A percentile compares a stretch with the other conserved stretches of the same genome.
phyloP scores from a whole-genome alignment of 176 grass and related monocot genomes.

The Thinopyrum elongatum region DNA sequence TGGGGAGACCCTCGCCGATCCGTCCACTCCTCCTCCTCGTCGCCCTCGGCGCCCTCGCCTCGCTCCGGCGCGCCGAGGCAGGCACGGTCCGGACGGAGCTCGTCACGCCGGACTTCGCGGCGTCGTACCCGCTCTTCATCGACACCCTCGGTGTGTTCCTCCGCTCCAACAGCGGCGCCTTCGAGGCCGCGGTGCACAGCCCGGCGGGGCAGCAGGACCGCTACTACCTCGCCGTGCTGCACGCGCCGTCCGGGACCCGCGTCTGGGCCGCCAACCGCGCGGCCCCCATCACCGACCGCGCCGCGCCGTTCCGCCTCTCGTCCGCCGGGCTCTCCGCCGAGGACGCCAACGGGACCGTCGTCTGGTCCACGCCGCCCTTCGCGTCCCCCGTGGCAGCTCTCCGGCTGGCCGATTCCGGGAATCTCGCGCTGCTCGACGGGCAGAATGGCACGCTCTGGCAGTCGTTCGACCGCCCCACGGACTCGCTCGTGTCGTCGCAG shows the following conservation, averaged over 20 bases:
- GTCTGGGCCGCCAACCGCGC: slow-evolving; percentile 64
- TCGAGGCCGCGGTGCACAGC: slow-evolving; percentile 55
- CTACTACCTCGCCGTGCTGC: slow-evolving; percentile 57
- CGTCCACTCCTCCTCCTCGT: neutral
- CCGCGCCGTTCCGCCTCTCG: slow-evolving; percentile 40
- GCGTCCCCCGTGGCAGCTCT: slow-evolving; percentile 23
- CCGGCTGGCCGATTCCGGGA: slow-evolving; percentile 45
- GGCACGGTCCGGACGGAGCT: slow-evolving; percentile 39
- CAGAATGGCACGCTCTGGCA: slow-evolving; percentile 65
- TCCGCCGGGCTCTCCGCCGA: slow-evolving; percentile 11
- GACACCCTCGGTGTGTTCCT: slow-evolving; percentile 54
- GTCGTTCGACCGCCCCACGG: slow-evolving; percentile 55
- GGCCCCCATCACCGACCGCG: slow-evolving; percentile 47
- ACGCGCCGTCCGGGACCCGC: slow-evolving; percentile 46
- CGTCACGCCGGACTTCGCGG: slow-evolving; percentile 40
- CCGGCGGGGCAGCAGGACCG: slow-evolving; percentile 26
- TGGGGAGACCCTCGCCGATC: slow-evolving; percentile 36
- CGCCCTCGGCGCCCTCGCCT: neutral
- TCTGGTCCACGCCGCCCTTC: slow-evolving; percentile 60
- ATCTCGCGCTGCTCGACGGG: slow-evolving; percentile 51
- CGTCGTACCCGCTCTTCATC: slow-evolving; percentile 54
- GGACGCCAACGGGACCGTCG: slow-evolving; percentile 35
- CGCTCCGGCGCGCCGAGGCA: neutral
- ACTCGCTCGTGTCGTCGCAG: slow-evolving; percentile 60
- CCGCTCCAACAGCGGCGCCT: slow-evolving; percentile 35